Base-by-base conservation (phyloP, 225 moss, liverwort and hornwort genomes). In the Polytrichum commune region DNA sequence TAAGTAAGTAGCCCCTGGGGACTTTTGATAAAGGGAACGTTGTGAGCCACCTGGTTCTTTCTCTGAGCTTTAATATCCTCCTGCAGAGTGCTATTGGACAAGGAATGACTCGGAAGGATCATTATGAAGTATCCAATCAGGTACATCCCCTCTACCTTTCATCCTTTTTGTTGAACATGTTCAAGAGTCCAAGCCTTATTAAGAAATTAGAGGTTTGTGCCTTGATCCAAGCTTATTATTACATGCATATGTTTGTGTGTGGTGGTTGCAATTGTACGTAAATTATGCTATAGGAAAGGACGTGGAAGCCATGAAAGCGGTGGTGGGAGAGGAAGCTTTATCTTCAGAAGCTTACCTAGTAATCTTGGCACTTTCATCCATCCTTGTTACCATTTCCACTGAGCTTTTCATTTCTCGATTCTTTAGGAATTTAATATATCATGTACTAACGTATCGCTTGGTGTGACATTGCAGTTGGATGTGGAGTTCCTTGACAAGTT, bases 241-340 rank as follows among this genome's bases (percentile, higher is more conserved):
- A 13, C 46, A 46, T 46, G 13, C 13, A 46, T 18, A 10, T 53
- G 64, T 76, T 20, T 16, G 13, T 61, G 13, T 61, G 67, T 18
- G 16, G 80, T 77, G 35, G 35, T 4, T 46, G 73, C 92, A 96
- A 93, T 86, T 97, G 71, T 97, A 97, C 78, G 93, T 92, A 68
- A 97, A 97, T 38, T 97, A 94, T 80, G 93, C 96, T 27, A 94
- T 97, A 18, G 96, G 92, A 54, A 94, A 97, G 89, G 96, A 97
- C 62, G 96, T 94, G 78, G 93, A 94, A 76, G 88, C 96, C 55
- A 97, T 97, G 96, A 94, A 97, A 83, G 96, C 96, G 74, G 96
- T 94, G 46, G 93, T 97, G 63, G 96, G 96, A 69, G 96, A 97
- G 75, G 96, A 97, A 77, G 96, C 94, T n/a, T 75, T 97, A 75